Evolutionary conservation across 805 yeast genomes (phyloP).

Genomic region (Starmerella lactis-condensi): DNA sequence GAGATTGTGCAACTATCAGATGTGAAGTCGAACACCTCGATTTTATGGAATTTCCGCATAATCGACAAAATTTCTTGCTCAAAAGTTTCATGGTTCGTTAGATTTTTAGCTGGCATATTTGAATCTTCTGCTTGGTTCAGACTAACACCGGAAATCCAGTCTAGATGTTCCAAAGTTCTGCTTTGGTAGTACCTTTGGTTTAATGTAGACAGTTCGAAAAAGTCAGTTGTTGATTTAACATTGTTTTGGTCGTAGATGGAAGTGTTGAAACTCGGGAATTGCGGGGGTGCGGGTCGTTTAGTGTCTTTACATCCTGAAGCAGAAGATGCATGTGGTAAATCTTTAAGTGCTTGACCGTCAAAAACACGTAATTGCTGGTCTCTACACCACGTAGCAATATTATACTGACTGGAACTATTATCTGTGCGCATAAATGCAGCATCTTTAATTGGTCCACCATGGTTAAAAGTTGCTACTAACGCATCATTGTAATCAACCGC

Average conservation of each 20-base stretch:
- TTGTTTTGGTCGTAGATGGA: conserved; percentile 3
- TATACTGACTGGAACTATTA: conserved; percentile 43
- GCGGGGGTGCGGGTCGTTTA: conserved; percentile 5
- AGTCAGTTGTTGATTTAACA: background rate
- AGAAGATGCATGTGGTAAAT: conserved; percentile 11
- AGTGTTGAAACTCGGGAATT: conserved; percentile 6
- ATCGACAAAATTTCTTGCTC: conserved; percentile 85
- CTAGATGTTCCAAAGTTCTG: conserved; percentile 23
- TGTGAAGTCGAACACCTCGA: conserved; percentile 69
- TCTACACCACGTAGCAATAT: conserved; percentile 83
- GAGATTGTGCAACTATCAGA: conserved; percentile 64
- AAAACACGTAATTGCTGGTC: conserved; percentile 73
- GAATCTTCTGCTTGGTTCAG: conserved; percentile 28
- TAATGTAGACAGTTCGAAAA: conserved; percentile 8
- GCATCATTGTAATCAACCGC: conserved; percentile 18
- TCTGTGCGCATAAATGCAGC: conserved; percentile 73
- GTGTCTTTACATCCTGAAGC: conserved; percentile 14
- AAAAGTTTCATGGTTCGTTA: conserved; percentile 20
- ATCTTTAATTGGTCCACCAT: conserved; percentile 67
- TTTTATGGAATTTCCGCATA: conserved; percentile 75
- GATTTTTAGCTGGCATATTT: conserved; percentile 12
- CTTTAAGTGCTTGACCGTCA: conserved; percentile 24
- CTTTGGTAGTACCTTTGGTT: conserved; percentile 1
- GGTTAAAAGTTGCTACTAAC: conserved; percentile 57
- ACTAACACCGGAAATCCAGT: conserved; percentile 87